Evolutionary conservation across 2,329 filamentous ascomycete species (phyloP), one percentile per base, ranked within the genome.

Genomic region (Aspergillus fumigatus): DNA sequence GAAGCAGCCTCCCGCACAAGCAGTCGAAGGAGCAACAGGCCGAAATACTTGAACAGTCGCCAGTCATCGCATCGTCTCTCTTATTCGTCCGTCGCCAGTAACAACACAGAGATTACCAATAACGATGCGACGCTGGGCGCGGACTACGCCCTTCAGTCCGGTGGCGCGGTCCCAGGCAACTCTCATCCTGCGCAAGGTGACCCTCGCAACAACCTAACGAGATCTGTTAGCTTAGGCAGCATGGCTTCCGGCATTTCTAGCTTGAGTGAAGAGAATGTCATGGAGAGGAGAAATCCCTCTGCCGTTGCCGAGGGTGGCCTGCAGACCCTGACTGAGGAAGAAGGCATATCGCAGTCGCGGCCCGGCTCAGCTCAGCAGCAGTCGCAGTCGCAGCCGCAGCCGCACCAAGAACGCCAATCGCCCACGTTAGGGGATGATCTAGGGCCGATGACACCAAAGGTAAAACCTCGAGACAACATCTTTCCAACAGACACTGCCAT

Each of bases 401-500:
- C 32, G n/a, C 17, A 52, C 35, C 29, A 49, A 51, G 48, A 56
- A 40, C 51, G 53, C 38, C 48, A 17, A 26, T 75, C 62, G 35
- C 60, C 60, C 10, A 65, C 73, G 55, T 65, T 71, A 50, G 72
- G 80, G 45, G 75, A 76, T 68, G 21, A 43, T n/a, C 49, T 79
- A 1, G 77, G 75, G 2, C 82, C 90, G 6, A 83, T 82, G 61
- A 97, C 92, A 2, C 93, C 93, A 1, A 87, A 83, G 71, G 78
- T 86, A 57, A 79, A 80, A 67, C 77, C 82, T 62, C 74, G 73
- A 65, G 77, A 82, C 51, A 74, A 84, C 43, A 78, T 82, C 21
- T 84, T 87, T 6, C 90, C 90, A 2, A 94, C 91, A 1, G 92
- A 97, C 69, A 97, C 92, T 2, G 87, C 92, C 51, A 89, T 97